Conservation (phyloP, 768 basidiomycete species). For the Leccinellum luteum region DNA sequence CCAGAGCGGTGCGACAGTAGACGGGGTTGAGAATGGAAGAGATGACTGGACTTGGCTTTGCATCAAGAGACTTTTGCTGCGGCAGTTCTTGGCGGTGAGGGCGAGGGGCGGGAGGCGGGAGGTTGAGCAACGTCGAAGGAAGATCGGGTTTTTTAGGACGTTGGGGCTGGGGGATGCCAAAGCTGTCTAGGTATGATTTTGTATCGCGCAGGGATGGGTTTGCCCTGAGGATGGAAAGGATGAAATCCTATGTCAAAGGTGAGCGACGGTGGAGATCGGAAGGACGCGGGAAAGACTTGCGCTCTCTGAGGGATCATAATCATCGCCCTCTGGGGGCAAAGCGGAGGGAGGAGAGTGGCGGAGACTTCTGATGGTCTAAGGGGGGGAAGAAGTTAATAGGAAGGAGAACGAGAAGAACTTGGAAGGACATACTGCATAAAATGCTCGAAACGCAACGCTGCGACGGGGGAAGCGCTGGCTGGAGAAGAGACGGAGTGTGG, state of each 20-base stretch:
- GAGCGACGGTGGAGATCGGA: slow-evolving; percentile 1
- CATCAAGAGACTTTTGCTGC: slow-evolving; percentile 29
- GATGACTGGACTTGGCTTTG: slow-evolving; percentile 51
- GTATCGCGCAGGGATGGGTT: slow-evolving; percentile 92
- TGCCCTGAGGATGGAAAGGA: slow-evolving; percentile 89
- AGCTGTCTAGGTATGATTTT: slow-evolving; percentile 86
- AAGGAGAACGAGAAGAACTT: neutral
- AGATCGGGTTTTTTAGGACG: slow-evolving; percentile 24
- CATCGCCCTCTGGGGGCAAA: slow-evolving; percentile 20
- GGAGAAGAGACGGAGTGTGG: slow-evolving; percentile 26
- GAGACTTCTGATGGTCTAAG: slow-evolving; percentile 34
- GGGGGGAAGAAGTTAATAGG: slow-evolving; percentile 20
- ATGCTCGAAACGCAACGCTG: slow-evolving; percentile 46
- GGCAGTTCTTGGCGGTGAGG: slow-evolving; percentile 5
- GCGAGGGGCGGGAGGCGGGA: slow-evolving; percentile 25
- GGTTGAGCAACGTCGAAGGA: slow-evolving; percentile 21
- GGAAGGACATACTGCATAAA: slow-evolving; percentile 48
- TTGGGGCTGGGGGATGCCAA: slow-evolving; percentile 62
- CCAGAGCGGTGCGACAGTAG: slow-evolving; percentile 83
- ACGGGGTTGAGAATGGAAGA: slow-evolving; percentile 84
- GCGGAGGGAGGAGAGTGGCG: slow-evolving; percentile 15
- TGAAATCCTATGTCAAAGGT: slow-evolving; percentile 72
- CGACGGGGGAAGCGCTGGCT: slow-evolving; percentile 32
- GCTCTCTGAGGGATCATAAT: slow-evolving; percentile 43
- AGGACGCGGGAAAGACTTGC: slow-evolving; percentile 32